Evolutionary conservation across 164 flowering plant species (phyloP).

Genomic region (Kingdonia uniflora): DNA sequence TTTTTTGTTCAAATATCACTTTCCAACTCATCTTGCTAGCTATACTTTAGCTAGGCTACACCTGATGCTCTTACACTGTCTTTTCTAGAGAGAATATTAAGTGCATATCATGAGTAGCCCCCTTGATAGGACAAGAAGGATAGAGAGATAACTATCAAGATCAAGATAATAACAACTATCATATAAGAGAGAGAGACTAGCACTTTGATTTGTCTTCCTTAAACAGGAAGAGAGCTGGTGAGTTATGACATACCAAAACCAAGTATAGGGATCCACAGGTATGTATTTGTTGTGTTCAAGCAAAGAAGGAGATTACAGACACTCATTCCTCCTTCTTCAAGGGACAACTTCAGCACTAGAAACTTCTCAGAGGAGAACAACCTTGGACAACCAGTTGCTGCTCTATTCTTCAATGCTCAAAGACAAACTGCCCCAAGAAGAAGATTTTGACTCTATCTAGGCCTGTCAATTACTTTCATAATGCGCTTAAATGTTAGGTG

Average conservation of each 20-base stretch:
- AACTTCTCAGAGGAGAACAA: background rate
- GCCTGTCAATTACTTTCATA: too few species aligned
- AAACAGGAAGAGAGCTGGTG: conserved; percentile 19
- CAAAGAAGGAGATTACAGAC: conserved; percentile 36
- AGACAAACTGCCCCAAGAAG: background rate
- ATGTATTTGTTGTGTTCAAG: conserved; percentile 62
- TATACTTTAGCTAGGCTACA: too few species aligned
- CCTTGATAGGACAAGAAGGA: too few species aligned
- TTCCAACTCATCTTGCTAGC: too few species aligned
- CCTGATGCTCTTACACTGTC: too few species aligned
- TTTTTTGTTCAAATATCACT: too few species aligned
- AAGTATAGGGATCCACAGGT: conserved; percentile 83
- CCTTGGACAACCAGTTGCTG: conserved; percentile 1
- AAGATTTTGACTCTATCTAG: background rate
- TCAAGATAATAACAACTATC: too few species aligned
- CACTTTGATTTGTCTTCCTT: background rate
- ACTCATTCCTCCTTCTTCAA: background rate
- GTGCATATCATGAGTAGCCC: too few species aligned
- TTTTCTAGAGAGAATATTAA: too few species aligned
- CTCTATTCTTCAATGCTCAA: conserved; percentile 2
- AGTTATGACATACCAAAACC: conserved; percentile 69
- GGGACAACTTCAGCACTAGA: conserved; percentile 2
- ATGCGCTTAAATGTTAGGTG: too few species aligned
- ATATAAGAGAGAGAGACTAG: too few species aligned
- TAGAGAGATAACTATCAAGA: too few species aligned